Evolutionary conservation across 2,329 filamentous ascomycete species (phyloP).

Genomic region (Exophiala oligosperma): DNA sequence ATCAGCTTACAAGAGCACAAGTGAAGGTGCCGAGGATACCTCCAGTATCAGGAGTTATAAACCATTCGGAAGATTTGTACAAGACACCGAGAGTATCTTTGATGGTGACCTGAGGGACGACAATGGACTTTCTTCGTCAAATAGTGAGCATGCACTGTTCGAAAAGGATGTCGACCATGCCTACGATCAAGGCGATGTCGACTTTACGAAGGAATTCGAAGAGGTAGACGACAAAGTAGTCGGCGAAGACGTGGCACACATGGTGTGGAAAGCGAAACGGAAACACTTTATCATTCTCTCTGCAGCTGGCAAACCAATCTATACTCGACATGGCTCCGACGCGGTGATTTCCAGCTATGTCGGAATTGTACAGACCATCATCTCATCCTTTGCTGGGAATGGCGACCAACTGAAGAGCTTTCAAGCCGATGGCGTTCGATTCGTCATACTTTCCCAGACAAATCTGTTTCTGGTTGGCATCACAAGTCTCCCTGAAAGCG

Average conservation of each 20-base stretch:
- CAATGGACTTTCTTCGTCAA: conserved; percentile 37
- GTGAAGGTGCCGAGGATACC: conserved; percentile 49
- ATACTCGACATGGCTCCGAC: conserved; percentile 90
- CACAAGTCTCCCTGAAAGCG: conserved; percentile 88
- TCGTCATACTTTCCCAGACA: conserved; percentile 81
- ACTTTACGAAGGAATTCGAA: conserved; percentile 78
- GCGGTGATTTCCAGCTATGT: conserved; percentile 90
- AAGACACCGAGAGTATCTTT: conserved; percentile 80
- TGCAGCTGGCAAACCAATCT: conserved; percentile 94
- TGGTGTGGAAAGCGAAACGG: conserved; percentile 83
- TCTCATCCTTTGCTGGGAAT: conserved; percentile 88
- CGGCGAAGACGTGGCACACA: conserved; percentile 67
- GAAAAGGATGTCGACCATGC: conserved; percentile 19
- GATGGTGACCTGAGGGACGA: conserved; percentile 59
- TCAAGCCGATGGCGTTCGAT: conserved; percentile 80
- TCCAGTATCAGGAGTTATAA: conserved; percentile 52
- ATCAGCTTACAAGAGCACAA: conserved; percentile 48
- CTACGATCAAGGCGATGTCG: conserved; percentile 56
- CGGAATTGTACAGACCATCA: conserved; percentile 93
- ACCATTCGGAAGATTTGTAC: conserved; percentile 58
- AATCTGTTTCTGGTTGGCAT: conserved; percentile 92
- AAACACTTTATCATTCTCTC: conserved; percentile 98
- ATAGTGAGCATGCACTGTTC: conserved; percentile 35
- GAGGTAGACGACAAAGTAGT: conserved; percentile 48
- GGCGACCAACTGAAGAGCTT: conserved; percentile 79